phyloP scores from a whole-genome alignment of 257 asterid genomes.

The Phtheirospermum japonicum region DNA sequence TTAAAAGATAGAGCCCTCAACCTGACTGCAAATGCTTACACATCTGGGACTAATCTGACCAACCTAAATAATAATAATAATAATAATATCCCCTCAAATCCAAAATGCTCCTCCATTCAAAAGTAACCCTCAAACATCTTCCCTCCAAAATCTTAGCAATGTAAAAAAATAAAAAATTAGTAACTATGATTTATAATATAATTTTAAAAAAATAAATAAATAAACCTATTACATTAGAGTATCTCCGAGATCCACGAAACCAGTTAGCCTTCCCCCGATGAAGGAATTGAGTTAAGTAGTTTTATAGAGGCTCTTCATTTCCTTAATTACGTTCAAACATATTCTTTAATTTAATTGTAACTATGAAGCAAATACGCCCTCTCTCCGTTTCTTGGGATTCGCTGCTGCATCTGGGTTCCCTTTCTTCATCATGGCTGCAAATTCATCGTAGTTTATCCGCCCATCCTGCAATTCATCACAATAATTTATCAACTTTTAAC shows the following conservation, averaged over 20 bases:
- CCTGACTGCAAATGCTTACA: too few relatives aligned
- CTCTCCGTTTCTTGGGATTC: conserved; percentile 67
- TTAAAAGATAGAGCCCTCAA: neutral
- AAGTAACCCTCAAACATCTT: conserved; percentile 1
- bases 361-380: conserved; percentile 39
- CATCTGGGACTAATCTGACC: too few relatives aligned
- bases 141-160: neutral
- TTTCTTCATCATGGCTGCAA: conserved; percentile 87
- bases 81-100: too few relatives aligned
- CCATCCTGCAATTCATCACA: conserved; percentile 58
- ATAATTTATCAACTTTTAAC: too few relatives aligned
- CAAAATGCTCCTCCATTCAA: too few relatives aligned
- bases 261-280: neutral
- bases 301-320: neutral
- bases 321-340: neutral
- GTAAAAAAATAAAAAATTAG: neutral
- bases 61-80: too few relatives aligned
- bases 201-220: too few relatives aligned
- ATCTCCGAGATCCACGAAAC: neutral
- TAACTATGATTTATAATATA: neutral
- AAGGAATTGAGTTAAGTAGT: neutral
- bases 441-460: conserved; percentile 74
- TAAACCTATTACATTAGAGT: neutral
- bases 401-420: conserved; percentile 65
- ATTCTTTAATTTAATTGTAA: neutral